Percentiles rank a stretch among this genome's conserved stretches.
These are phyloP conservation scores for Dactylellina haptotyla DNA, from an alignment of 2,329 filamentous ascomycete genomes.

Conservation along the genomic window DNA sequence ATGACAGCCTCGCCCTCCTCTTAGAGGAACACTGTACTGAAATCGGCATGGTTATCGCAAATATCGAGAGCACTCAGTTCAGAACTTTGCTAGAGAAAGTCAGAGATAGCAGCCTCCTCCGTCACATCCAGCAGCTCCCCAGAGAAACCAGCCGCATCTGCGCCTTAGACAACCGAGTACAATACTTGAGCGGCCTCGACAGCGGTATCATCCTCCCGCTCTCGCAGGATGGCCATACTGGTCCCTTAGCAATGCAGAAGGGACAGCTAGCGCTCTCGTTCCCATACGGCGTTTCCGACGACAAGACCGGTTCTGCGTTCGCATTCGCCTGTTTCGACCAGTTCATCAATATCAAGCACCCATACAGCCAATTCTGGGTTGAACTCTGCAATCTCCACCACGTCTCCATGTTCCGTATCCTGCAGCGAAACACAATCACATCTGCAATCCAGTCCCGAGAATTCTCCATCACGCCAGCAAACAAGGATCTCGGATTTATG, in stretches of 20 bases:
- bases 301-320: conserved; percentile 43
- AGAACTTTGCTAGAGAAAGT: conserved; percentile 24
- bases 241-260: conserved; percentile 22
- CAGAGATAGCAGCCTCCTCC: conserved; percentile 20
- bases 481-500: conserved; percentile 42
- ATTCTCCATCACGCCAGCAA: conserved; percentile 30
- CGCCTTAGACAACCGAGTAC: conserved; percentile 33
- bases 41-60: conserved; percentile 49
- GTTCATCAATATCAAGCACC: conserved; percentile 53
- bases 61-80: conserved; percentile 32
- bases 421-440: conserved; percentile 41
- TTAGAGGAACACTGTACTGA: conserved; percentile 49
- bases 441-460: conserved; percentile 44
- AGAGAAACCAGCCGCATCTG: conserved; percentile 15
- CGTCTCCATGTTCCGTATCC: conserved; percentile 51
- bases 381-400: conserved; percentile 53
- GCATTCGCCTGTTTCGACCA: conserved; percentile 52
- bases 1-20: conserved; percentile 24
- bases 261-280: conserved; percentile 28
- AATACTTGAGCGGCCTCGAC: conserved; percentile 46
- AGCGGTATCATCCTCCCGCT: conserved; percentile 48
- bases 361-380: conserved; percentile 51
- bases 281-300: conserved; percentile 38
- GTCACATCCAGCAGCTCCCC: conserved; percentile 44
- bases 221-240: conserved; percentile 29